Base-by-base conservation (phyloP, 179 eudicot species). In the Beta lomatogona region DNA sequence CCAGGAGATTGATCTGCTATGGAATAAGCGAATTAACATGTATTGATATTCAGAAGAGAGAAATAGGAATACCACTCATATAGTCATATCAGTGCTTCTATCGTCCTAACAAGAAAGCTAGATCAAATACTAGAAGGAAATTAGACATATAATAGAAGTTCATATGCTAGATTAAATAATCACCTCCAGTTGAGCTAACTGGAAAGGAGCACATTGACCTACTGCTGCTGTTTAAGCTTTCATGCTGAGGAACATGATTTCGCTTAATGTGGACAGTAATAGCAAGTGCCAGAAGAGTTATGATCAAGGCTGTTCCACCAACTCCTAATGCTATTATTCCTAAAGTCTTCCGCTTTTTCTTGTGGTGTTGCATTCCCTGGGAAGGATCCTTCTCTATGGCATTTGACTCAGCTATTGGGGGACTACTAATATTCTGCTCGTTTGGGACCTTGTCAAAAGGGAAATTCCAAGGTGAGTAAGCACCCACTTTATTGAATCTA, bases 331-430 rank as follows among this genome's bases (percentile, higher is more conserved):
- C 90, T 71, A 91, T 82, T 55, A 87, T 88, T 46, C 88, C 94
- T 64, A 83, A 82, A 73, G 86, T 79, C 57, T 81, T 41, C 68
- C 78, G 82, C 85, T 88, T 90, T 81, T 83, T 91, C 77, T 85
- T 89, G 80, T 87, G 90, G 46, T 63, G 73, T 57, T 70, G 78
- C 59, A 22, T 65, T 68, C 64, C 69, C 8, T 60, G 81, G 75
- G 91, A 83, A 82, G 95, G 93, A 80, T 87, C 83, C 74, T 79
- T 89, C 81, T 78, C 86, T 55, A 94, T 82, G 79, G 99, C 98
- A 75, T 86, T 95, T 45, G 97, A 89, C 79, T 91, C 91, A 50
- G 88, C 87, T 10, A 90, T 88, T 78, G 98, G 98, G 68, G 97
- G 97, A 73, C 88, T 88, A 69, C 79, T 77, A 65, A 90, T 86